These are phyloP conservation scores for Hexamita inflata DNA, from an alignment of 208 protist genomes.

Conservation along the genomic window DNA sequence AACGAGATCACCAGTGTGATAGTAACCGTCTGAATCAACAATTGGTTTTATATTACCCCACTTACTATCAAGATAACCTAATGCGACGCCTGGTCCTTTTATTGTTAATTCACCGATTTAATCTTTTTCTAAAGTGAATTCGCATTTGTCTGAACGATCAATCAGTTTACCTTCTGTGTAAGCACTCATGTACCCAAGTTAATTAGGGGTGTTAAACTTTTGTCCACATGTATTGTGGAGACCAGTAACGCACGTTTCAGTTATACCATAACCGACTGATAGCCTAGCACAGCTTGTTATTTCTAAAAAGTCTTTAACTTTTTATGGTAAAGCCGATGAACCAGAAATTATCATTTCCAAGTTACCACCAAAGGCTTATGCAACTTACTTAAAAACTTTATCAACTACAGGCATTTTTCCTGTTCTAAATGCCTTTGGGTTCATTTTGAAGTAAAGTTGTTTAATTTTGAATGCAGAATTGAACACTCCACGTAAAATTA, in stretches of 20 bases:
- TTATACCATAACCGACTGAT: background rate
- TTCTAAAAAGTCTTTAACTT: background rate
- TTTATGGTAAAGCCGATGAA: background rate
- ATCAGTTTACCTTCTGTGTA: background rate
- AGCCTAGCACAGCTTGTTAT: background rate
- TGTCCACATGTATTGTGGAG: background rate
- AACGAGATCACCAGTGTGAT: background rate
- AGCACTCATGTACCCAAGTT: background rate
- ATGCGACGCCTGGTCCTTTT: background rate
- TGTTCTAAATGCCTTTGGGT: background rate
- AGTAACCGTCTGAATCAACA: background rate
- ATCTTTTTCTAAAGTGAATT: background rate
- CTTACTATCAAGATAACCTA: background rate
- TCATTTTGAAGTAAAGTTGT: background rate
- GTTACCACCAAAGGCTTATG: background rate
- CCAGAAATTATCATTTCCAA: background rate
- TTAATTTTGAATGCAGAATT: background rate
- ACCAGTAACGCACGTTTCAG: background rate
- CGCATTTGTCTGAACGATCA: background rate
- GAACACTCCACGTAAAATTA: background rate
- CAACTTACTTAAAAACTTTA: background rate
- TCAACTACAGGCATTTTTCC: background rate
- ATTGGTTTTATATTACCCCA: background rate
- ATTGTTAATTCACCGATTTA: background rate
- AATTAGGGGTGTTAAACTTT: background rate